Conservation (phyloP, 306 rosid species). For the Albizia julibrissin region DNA sequence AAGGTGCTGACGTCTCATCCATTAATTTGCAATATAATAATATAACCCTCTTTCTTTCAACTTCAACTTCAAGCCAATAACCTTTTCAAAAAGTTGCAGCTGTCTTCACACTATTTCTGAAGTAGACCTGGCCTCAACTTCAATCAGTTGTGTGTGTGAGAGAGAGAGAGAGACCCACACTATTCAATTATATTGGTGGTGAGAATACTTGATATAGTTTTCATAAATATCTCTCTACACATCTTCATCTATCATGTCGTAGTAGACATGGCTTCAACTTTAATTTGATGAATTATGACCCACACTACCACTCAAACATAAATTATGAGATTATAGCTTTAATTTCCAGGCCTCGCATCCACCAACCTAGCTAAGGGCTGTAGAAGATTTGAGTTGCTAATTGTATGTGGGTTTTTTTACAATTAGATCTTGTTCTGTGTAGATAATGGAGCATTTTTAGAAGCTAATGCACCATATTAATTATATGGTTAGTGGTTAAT, state of each 20-base stretch:
- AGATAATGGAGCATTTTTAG: conserved; percentile 18
- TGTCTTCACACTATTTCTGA: neutral
- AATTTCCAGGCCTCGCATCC: neutral
- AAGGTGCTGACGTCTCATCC: conserved; percentile 14
- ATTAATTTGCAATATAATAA: conserved; percentile 16
- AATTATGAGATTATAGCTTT: neutral
- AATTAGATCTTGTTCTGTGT: neutral
- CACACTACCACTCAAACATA: neutral
- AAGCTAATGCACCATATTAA: conserved; percentile 19
- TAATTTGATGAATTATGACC: neutral
- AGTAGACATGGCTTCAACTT: neutral
- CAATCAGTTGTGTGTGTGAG: neutral
- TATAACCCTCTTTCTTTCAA: neutral
- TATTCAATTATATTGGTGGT: neutral
- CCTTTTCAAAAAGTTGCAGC: neutral
- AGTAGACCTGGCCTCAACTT: neutral
- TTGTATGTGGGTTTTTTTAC: conserved; percentile 4
- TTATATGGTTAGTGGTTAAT: conserved; percentile 25
- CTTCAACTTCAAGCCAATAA: conserved; percentile 11
- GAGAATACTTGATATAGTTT: neutral
- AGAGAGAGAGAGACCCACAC: neutral
- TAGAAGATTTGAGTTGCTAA: neutral
- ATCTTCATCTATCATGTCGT: neutral
- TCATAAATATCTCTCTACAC: neutral
- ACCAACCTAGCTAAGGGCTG: neutral